Conservation (phyloP, 257 asterid genomes). For the Sherardia arvensis region DNA sequence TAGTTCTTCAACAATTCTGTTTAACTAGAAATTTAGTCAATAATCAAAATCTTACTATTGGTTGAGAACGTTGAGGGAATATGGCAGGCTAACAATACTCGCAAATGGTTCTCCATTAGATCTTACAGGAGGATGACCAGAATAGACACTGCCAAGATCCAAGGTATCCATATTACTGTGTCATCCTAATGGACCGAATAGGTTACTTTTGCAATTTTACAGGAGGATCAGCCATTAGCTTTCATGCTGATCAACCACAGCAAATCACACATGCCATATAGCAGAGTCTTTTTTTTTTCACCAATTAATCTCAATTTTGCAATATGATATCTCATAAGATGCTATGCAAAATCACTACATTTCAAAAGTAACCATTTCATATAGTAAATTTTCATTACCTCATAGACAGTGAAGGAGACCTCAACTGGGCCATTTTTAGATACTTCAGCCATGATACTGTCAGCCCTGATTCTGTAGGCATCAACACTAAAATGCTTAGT, state of each 20-base stretch:
- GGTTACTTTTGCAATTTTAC: neutral
- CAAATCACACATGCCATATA: neutral
- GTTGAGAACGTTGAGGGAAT: neutral
- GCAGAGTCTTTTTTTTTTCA: no score
- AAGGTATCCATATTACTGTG: neutral
- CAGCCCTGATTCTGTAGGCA: slow-evolving; percentile 50
- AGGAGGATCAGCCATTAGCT: neutral
- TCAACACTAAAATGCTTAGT: slow-evolving; percentile 66
- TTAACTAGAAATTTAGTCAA: neutral
- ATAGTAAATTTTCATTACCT: slow-evolving; percentile 36
- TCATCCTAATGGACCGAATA: neutral
- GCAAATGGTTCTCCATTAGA: neutral
- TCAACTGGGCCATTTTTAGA: slow-evolving; percentile 80
- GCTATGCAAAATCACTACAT: neutral
- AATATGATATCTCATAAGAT: neutral
- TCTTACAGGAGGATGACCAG: neutral
- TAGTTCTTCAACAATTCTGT: neutral
- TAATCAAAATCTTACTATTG: neutral
- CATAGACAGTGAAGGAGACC: slow-evolving; percentile 91
- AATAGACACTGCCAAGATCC: neutral
- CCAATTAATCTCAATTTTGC: neutral
- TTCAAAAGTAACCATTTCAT: neutral
- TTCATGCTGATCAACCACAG: neutral
- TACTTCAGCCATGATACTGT: slow-evolving; percentile 85
- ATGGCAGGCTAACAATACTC: neutral